Conservation (phyloP, 2,329 filamentous ascomycete genomes). For the Pseudopyricularia cyperi region DNA sequence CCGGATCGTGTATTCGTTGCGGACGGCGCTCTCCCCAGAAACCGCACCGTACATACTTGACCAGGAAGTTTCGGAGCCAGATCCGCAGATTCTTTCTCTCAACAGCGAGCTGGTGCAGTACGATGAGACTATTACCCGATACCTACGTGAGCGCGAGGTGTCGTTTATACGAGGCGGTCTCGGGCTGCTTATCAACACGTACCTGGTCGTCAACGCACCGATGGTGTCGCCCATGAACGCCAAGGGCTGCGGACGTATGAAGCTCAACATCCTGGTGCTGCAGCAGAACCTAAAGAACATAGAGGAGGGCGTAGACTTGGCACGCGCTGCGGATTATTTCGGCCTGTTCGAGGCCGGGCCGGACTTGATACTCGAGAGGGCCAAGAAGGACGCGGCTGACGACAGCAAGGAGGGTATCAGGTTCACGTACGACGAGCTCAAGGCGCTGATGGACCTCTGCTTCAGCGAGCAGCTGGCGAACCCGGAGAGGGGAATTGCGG, state of each 20-base stretch:
- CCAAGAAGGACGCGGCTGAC: conserved; percentile 31
- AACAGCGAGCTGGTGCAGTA: conserved; percentile 78
- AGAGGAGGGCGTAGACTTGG: conserved; percentile 54
- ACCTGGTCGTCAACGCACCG: conserved; percentile 59
- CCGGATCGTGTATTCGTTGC: conserved; percentile 70
- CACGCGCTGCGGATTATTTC: conserved; percentile 54
- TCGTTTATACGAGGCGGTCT: conserved; percentile 67
- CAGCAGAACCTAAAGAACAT: conserved; percentile 97
- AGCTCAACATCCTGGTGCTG: conserved; percentile 85
- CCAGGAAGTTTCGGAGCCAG: conserved; percentile 63
- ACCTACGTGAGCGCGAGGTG: conserved; percentile 58
- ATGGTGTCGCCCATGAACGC: conserved; percentile 72
- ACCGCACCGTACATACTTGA: conserved; percentile 52
- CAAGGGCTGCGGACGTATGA: conserved; percentile 74
- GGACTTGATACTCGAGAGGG: conserved; percentile 50
- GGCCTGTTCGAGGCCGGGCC: conserved; percentile 52
- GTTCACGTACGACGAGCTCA: conserved; percentile 55
- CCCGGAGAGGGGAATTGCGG: conserved; percentile 53
- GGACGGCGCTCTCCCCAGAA: conserved; percentile 45
- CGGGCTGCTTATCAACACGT: conserved; percentile 63
- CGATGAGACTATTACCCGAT: conserved; percentile 66
- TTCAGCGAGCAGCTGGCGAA: conserved; percentile 55
- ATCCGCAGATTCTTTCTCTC: conserved; percentile 67
- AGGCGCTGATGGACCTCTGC: conserved; percentile 51
- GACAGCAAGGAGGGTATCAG: conserved; percentile 24